These are phyloP conservation scores for Ceriops zippeliana DNA, from an alignment of 345 rosid genomes.

Conservation along the genomic window DNA sequence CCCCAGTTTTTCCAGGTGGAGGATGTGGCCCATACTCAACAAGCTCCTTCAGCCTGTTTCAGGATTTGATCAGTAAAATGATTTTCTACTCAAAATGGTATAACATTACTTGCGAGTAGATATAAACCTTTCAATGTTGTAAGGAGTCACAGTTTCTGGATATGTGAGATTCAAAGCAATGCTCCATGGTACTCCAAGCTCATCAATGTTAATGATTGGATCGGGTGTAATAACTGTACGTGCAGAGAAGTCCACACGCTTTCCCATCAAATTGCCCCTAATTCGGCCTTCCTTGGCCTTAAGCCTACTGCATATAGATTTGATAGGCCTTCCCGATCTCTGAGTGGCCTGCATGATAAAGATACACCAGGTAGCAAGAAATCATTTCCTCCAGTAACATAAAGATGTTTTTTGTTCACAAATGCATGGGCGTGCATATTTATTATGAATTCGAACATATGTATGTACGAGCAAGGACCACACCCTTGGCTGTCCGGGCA, in stretches of 20 bases:
- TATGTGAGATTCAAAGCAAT: slow-evolving; percentile 91
- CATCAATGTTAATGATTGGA: slow-evolving; percentile 88
- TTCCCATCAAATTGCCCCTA: slow-evolving; percentile 97
- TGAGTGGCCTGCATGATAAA: slow-evolving; percentile 80
- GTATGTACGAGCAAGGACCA: not conserved
- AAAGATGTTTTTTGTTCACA: not conserved
- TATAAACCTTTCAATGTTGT: slow-evolving; percentile 84
- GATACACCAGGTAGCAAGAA: slow-evolving; percentile 15
- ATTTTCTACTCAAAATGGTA: not conserved
- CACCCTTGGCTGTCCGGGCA: slow-evolving; percentile 99
- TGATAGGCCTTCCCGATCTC: slow-evolving; percentile 93
- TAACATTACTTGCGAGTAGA: not conserved
- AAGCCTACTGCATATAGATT: slow-evolving; percentile 92
- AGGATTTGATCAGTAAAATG: not conserved
- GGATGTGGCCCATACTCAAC: slow-evolving; percentile 98
- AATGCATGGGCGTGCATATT: not conserved
- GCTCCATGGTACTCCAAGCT: slow-evolving; percentile 98
- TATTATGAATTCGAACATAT: not conserved
- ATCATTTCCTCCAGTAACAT: not conserved
- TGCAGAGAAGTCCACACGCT: slow-evolving; percentile 96
- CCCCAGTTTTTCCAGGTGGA: slow-evolving; percentile 96
- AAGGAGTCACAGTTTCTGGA: slow-evolving; percentile 95
- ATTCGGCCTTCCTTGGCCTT: slow-evolving; percentile 98
- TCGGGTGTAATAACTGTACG: slow-evolving; percentile 99
- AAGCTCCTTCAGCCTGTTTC: slow-evolving; percentile 78